Evolutionary conservation across 306 rosid genomes (phyloP), one percentile per base, ranked within the genome.

Genomic region (Oemleria cerasiformis): DNA sequence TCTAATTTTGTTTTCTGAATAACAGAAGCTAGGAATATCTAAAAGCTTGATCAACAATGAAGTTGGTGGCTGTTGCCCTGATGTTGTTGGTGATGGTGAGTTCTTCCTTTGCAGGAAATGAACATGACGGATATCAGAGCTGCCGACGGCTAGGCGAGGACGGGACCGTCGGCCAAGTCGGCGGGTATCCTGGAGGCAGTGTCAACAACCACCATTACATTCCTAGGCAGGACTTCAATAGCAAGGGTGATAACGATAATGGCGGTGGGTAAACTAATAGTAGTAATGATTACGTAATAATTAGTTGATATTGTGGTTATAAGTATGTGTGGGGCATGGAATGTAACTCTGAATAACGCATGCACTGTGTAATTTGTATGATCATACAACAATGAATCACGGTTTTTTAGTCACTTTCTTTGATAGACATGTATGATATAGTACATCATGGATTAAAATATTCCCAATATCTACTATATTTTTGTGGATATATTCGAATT

Each of bases 151-250:
- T 68, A 40, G 50, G 8, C 19, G 60, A 65, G 61, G 67, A 62
- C 9, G 71, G 17, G 43, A 63, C 1, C 30, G 30, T 25, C 30
- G 30, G 30, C 2, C 30, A 25, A 25, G 30, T 25, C 63, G 9
- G 69, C 17, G 77, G 39, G 16, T 71, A 63, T 48, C 75, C 80
- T 8, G 71, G 68, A 41, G 55, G 53, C 42, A 48, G 60, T 44
- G 50, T 53, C 41, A 79, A 63, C 49, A 79, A 75, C 60, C 86
- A 82, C 47, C 86, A 82, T 68, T 55, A 56, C 59, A 68, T 75
- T 45, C 81, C 83, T 4, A 71, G 86, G 58, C 50, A 63, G 44
- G 78, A 79, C 40, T 82, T 78, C 54, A 72, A 71, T 47, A 55
- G 36, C 67, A 68, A 81, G 50, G 79, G 73, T n/a, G 85, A 54